These are phyloP conservation scores for Nakazawaea holstii DNA, from an alignment of 805 yeast species.

Conservation along the genomic window DNA sequence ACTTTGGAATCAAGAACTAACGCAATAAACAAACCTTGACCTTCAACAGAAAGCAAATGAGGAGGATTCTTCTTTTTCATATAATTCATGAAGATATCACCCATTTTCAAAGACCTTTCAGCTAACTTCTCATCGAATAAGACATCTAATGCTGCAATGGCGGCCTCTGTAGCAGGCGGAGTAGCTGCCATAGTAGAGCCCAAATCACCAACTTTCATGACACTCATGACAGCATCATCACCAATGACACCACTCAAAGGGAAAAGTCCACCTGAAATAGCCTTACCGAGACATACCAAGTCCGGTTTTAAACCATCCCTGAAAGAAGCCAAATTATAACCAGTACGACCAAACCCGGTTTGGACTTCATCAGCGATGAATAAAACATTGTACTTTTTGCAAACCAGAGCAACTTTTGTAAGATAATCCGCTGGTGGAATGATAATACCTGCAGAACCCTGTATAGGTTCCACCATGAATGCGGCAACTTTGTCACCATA, in stretches of 20 bases:
- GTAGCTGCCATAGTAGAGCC: slow-evolving; percentile 26
- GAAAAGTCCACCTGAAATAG: slow-evolving; percentile 21
- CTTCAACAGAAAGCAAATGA: slow-evolving; percentile 16
- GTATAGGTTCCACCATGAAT: slow-evolving; percentile 25
- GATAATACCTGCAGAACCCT: slow-evolving; percentile 25
- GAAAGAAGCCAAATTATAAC: slow-evolving; percentile 16
- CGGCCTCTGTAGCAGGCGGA: slow-evolving; percentile 25
- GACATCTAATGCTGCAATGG: slow-evolving; percentile 23
- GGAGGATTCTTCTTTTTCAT: slow-evolving; percentile 13
- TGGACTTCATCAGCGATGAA: slow-evolving; percentile 26
- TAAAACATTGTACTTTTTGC: slow-evolving; percentile 20
- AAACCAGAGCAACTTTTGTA: slow-evolving; percentile 15
- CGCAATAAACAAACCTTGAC: slow-evolving; percentile 21
- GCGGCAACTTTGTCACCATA: slow-evolving; percentile 20
- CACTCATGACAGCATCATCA: slow-evolving; percentile 18
- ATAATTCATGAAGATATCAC: slow-evolving; percentile 15
- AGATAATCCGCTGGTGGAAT: slow-evolving; percentile 21
- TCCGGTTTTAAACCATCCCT: slow-evolving; percentile 20
- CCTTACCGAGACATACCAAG: slow-evolving; percentile 23
- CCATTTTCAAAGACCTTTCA: slow-evolving; percentile 15
- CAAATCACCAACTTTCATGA: slow-evolving; percentile 17
- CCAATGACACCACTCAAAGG: slow-evolving; percentile 23
- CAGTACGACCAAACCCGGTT: slow-evolving; percentile 24
- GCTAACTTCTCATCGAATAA: slow-evolving; percentile 20
- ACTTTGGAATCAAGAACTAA: slow-evolving; percentile 16